Evolutionary conservation across 352 stramenopile species (phyloP).

Genomic region (Phytophthora pistaciae): DNA sequence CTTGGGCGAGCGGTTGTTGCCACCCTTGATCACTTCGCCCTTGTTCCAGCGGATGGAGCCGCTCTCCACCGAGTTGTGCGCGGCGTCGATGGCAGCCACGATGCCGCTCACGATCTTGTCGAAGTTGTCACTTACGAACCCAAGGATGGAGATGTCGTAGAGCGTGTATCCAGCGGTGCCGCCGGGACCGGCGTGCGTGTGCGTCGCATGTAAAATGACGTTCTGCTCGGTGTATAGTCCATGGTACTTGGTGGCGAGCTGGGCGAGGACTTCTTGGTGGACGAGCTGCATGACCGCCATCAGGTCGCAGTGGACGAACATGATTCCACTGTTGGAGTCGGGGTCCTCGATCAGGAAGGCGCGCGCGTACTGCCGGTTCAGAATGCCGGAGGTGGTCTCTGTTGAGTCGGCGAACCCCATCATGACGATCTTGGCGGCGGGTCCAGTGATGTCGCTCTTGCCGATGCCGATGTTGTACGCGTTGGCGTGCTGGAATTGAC

Average conservation of each 20-base stretch:
- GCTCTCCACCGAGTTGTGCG: background rate
- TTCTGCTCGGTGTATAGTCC: conserved; percentile 2
- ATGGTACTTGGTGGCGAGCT: background rate
- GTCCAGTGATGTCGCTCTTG: conserved; percentile 1
- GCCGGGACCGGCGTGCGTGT: background rate
- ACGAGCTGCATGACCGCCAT: conserved; percentile 6
- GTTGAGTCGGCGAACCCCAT: conserved; percentile 1
- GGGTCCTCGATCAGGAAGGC: conserved; percentile 4
- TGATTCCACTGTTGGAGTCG: conserved; percentile 1
- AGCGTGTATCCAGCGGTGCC: background rate
- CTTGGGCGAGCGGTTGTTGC: background rate
- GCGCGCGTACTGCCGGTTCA: conserved; percentile 2
- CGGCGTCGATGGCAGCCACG: background rate
- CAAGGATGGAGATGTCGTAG: conserved; percentile 1
- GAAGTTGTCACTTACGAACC: background rate
- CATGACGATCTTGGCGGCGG: background rate
- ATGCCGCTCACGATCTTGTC: background rate
- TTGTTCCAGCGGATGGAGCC: conserved; percentile 8
- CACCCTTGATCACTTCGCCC: conserved; percentile 3
- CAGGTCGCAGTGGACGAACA: conserved; percentile 5
- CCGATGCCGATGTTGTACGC: conserved; percentile 4
- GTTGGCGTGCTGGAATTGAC: too few relatives aligned
- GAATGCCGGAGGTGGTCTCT: background rate
- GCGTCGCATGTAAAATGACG: background rate
- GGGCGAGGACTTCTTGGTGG: background rate